phyloP scores from a whole-genome alignment of 2,329 filamentous ascomycete species.

The Cladophialophora exuberans region DNA sequence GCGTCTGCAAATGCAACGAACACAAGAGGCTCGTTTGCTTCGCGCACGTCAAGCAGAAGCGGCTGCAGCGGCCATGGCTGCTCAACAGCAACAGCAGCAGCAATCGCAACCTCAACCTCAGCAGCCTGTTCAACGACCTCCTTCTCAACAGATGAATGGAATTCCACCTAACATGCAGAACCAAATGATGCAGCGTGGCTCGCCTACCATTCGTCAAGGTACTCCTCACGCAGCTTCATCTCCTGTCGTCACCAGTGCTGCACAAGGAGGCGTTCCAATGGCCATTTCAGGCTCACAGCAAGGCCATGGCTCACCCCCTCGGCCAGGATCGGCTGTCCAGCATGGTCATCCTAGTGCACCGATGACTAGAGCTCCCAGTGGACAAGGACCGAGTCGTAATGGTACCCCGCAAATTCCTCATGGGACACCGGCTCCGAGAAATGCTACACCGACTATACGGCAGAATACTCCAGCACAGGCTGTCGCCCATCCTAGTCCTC shows the following conservation, averaged over 20 bases:
- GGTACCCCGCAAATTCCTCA: slow-evolving; percentile 53
- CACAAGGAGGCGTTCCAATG: slow-evolving; percentile 46
- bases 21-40: slow-evolving; percentile 36
- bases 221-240: slow-evolving; percentile 52
- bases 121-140: slow-evolving; percentile 45
- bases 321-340: slow-evolving; percentile 51
- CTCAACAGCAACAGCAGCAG: slow-evolving; percentile 33
- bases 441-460: slow-evolving; percentile 52
- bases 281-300: slow-evolving; percentile 48
- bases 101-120: slow-evolving; percentile 46
- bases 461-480: slow-evolving; percentile 52
- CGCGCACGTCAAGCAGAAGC: slow-evolving; percentile 40
- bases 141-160: slow-evolving; percentile 56
- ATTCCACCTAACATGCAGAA: slow-evolving; percentile 47
- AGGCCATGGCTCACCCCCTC: slow-evolving; percentile 50
- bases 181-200: slow-evolving; percentile 47
- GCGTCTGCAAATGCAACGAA: slow-evolving; percentile 45
- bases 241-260: slow-evolving; percentile 45
- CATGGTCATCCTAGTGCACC: slow-evolving; percentile 50
- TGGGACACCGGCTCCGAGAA: slow-evolving; percentile 50
- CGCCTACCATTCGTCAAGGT: slow-evolving; percentile 51
- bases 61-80: slow-evolving; percentile 45
- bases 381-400: slow-evolving; percentile 50
- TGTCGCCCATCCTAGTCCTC: slow-evolving; percentile 51
- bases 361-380: slow-evolving; percentile 50